These are phyloP conservation scores for Westerdykella aurantiaca DNA, from an alignment of 2,329 filamentous ascomycete genomes.

Conservation along the genomic window DNA sequence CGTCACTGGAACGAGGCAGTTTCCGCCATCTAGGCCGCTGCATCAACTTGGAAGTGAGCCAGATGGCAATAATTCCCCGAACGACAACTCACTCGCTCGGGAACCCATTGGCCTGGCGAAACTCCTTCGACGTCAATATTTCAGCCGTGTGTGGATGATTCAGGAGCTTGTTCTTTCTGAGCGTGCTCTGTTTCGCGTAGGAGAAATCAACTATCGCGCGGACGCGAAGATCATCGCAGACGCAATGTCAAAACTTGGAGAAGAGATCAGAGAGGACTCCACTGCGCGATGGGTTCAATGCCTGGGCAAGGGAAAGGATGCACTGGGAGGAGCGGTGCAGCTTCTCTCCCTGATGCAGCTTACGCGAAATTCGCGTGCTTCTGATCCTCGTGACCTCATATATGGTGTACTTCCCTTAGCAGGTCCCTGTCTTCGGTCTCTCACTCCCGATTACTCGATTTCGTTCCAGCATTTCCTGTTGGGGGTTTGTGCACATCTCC, in stretches of 20 bases:
- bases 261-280: background rate
- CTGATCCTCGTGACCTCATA: constrained; percentile 8
- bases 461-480: constrained; percentile 9
- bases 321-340: too few relatives aligned
- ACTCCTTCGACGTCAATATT: constrained; percentile 1
- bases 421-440: background rate
- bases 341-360: constrained; percentile 1
- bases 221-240: constrained; percentile 1
- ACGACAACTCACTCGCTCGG: background rate
- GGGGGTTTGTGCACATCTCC: constrained; percentile 8
- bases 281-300: background rate
- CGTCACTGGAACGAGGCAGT: background rate
- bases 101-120: background rate
- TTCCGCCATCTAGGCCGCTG: background rate
- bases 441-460: constrained; percentile 6
- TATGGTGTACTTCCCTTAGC: constrained; percentile 7
- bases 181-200: constrained; percentile 6
- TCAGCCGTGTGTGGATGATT: constrained; percentile 9
- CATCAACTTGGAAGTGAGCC: background rate
- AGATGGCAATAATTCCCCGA: background rate
- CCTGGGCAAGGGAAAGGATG: background rate
- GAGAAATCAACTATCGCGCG: constrained; percentile 4
- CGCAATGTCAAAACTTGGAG: background rate
- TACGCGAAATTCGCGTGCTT: constrained; percentile 4
- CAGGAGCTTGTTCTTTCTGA: constrained; percentile 8